A percentile compares a stretch with the other conserved stretches of the same genome.
Evolutionary conservation across 176 grass and related monocot genomes (phyloP).

Genomic region (Calamus simplicifolius): DNA sequence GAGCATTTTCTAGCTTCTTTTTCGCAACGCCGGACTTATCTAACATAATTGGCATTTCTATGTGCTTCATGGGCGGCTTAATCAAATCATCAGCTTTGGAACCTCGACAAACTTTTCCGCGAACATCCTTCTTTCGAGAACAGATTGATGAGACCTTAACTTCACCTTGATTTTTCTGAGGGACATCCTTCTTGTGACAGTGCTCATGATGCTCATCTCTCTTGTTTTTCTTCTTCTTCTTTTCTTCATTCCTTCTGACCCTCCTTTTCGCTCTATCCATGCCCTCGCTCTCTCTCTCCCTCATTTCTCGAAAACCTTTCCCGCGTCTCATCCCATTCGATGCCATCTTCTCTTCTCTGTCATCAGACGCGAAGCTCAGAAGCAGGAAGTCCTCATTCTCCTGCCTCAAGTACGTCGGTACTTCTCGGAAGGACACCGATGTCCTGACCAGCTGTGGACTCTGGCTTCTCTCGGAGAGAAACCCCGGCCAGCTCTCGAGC

Average conservation of each 20-base stretch:
- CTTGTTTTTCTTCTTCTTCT: not conserved
- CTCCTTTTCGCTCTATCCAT: no score
- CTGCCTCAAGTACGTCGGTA: slow-evolving; percentile 41
- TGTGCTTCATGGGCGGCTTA: no score
- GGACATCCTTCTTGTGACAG: slow-evolving; percentile 4
- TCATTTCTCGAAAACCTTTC: no score
- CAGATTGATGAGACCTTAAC: not conserved
- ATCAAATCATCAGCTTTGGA: no score
- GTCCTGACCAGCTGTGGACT: not conserved
- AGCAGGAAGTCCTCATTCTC: slow-evolving; percentile 86
- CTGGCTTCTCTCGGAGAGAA: slow-evolving; percentile 13
- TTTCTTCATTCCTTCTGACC: not conserved
- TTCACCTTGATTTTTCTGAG: not conserved
- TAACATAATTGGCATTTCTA: no score
- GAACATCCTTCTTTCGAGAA: not conserved
- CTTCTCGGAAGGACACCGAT: slow-evolving; percentile 35
- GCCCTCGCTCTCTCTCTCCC: no score
- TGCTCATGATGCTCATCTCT: not conserved
- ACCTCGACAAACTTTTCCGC: no score
- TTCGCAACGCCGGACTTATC: not conserved
- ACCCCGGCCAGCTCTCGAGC: slow-evolving; percentile 29
- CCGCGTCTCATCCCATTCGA: not conserved
- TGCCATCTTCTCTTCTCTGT: not conserved
- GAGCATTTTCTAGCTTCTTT: not conserved
- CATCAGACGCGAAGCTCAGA: slow-evolving; percentile 71